A percentile compares a stretch with the other conserved stretches of the same genome.
These are phyloP conservation scores for Tinospora cordifolia DNA, from an alignment of 164 flowering plant genomes.

Conservation along the genomic window DNA sequence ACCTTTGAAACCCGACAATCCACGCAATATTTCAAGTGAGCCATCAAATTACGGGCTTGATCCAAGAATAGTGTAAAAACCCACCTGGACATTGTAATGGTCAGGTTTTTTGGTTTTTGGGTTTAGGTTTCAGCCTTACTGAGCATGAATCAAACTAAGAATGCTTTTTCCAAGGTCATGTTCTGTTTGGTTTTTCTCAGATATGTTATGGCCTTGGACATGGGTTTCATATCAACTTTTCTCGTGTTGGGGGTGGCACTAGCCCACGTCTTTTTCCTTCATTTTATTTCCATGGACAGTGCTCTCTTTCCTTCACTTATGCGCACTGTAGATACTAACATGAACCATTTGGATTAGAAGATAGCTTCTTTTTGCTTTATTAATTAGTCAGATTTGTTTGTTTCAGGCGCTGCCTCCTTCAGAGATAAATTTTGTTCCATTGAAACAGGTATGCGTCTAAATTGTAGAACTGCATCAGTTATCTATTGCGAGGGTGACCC, in stretches of 20 bases:
- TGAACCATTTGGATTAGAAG: neutral
- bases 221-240: neutral
- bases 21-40: too few species aligned
- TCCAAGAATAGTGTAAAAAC: too few species aligned
- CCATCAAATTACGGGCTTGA: too few species aligned
- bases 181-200: neutral
- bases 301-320: neutral
- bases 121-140: too few species aligned
- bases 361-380: neutral
- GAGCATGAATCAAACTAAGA: neutral
- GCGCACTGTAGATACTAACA: too few species aligned
- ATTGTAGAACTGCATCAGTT: neutral
- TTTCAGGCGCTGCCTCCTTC: conserved; percentile 82
- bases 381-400: conserved; percentile 1
- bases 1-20: too few species aligned
- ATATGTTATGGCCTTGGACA: neutral
- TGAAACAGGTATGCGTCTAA: conserved; percentile 63
- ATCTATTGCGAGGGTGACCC: neutral
- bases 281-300: neutral
- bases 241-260: neutral
- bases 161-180: neutral
- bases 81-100: too few species aligned
- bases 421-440: conserved; percentile 79
- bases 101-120: too few species aligned
- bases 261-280: neutral